Evolutionary conservation across 768 basidiomycete genomes (phyloP).

Genomic region (Lactifluus volemus): DNA sequence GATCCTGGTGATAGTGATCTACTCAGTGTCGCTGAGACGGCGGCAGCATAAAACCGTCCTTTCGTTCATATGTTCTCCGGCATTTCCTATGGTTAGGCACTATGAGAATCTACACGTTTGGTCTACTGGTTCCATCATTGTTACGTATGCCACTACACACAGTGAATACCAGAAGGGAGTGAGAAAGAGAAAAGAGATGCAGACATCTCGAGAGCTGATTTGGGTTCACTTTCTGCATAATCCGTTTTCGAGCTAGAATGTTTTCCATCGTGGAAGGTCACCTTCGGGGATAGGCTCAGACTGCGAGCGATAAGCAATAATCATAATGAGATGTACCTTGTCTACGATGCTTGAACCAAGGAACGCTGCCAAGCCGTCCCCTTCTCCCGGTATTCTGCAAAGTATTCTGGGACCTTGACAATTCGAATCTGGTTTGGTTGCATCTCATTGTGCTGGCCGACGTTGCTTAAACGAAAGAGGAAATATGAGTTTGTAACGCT

Average conservation of each 20-base stretch:
- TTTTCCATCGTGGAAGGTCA: conserved; percentile 67
- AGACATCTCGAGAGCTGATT: conserved; percentile 67
- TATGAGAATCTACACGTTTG: not conserved
- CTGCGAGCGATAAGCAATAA: not conserved
- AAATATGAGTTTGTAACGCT: conserved; percentile 65
- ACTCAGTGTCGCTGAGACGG: conserved; percentile 65
- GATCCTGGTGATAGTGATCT: conserved; percentile 97
- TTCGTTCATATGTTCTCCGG: conserved; percentile 15
- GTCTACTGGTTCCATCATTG: not conserved
- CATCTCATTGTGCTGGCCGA: conserved; percentile 59
- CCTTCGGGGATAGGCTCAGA: conserved; percentile 32
- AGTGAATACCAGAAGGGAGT: not conserved
- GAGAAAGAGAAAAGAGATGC: conserved; percentile 49
- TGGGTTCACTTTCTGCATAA: conserved; percentile 65
- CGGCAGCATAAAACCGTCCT: conserved; percentile 24
- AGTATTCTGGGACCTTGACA: conserved; percentile 77
- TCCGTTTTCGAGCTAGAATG: conserved; percentile 76
- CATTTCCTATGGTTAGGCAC: conserved; percentile 12
- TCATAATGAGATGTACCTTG: conserved; percentile 41
- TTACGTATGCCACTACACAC: not conserved
- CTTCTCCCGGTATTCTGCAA: conserved; percentile 80
- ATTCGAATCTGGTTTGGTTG: conserved; percentile 60
- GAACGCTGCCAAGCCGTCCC: conserved; percentile 75
- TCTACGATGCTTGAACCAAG: conserved; percentile 78
- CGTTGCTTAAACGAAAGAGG: conserved; percentile 51